phyloP scores from a whole-genome alignment of 2,329 filamentous ascomycete species.

The Ceratocystis smalleyi region DNA sequence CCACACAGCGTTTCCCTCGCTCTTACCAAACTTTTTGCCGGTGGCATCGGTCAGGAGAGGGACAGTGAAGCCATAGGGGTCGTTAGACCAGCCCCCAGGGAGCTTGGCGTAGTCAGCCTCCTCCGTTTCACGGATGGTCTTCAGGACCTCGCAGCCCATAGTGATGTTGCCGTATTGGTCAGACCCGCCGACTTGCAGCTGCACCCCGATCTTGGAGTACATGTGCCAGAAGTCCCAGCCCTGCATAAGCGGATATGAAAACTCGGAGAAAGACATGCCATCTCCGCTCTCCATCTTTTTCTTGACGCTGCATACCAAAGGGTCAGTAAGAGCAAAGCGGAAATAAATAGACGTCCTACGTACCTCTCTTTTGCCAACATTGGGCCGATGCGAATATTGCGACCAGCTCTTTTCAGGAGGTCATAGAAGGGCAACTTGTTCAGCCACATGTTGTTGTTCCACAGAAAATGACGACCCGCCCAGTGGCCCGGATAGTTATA shows the following conservation, averaged over 20 bases:
- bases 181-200: conserved; percentile 84
- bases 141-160: conserved; percentile 72
- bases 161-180: conserved; percentile 97
- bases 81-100: conserved; percentile 30
- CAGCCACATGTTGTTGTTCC: conserved; percentile 80
- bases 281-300: conserved; percentile 69
- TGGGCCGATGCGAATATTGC: conserved; percentile 59
- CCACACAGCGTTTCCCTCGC: conserved; percentile 86
- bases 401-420: conserved; percentile 58
- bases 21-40: conserved; percentile 89
- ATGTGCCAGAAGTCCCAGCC: conserved; percentile 95
- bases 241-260: conserved; percentile 83
- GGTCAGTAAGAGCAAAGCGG: conserved; percentile 18
- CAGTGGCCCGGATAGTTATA: conserved; percentile 49
- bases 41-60: conserved; percentile 74
- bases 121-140: conserved; percentile 49
- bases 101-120: conserved; percentile 30
- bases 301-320: conserved; percentile 41
- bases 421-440: conserved; percentile 56
- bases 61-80: conserved; percentile 74
- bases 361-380: conserved; percentile 82
- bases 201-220: conserved; percentile 49
- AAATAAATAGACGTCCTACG: conserved; percentile 26
- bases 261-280: conserved; percentile 89
- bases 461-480: conserved; percentile 50